Conservation (phyloP, 768 basidiomycete genomes). For the Collybia nuda region DNA sequence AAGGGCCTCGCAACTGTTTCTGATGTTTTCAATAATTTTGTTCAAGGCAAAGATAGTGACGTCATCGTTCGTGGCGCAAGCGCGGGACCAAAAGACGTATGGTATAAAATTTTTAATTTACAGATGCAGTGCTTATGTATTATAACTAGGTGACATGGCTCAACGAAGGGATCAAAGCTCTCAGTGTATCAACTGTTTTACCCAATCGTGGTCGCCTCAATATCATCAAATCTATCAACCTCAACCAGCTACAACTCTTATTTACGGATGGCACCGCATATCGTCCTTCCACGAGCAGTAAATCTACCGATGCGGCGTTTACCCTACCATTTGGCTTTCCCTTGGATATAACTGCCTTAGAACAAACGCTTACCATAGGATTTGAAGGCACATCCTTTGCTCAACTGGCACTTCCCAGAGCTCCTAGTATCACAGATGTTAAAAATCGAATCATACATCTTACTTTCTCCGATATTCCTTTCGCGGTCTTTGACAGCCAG, state of each 20-base stretch:
- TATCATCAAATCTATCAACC: conserved; percentile 62
- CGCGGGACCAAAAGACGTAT: conserved; percentile 57
- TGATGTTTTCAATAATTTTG: conserved; percentile 67
- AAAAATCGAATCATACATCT: conserved; percentile 58
- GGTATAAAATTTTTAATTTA: conserved; percentile 10
- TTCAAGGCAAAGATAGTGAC: conserved; percentile 63
- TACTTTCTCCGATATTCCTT: conserved; percentile 57
- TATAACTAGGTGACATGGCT: conserved; percentile 64
- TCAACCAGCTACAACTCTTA: conserved; percentile 58
- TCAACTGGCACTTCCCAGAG: conserved; percentile 56
- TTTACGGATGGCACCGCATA: conserved; percentile 62
- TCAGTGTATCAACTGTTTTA: conserved; percentile 56
- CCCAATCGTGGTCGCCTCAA: conserved; percentile 62
- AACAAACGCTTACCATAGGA: conserved; percentile 57
- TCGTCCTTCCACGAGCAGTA: conserved; percentile 55
- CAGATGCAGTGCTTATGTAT: not conserved
- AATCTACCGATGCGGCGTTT: conserved; percentile 62
- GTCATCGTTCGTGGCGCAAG: conserved; percentile 59
- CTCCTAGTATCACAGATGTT: conserved; percentile 61
- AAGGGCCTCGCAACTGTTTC: conserved; percentile 61
- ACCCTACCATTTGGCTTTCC: conserved; percentile 71
- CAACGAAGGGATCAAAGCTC: conserved; percentile 66
- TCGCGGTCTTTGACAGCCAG: conserved; percentile 48
- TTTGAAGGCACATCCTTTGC: conserved; percentile 57
- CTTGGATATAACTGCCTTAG: conserved; percentile 60